Evolutionary conservation across 1,284 basidiomycete species (phyloP), one percentile per base, ranked within the genome.

Genomic region (Sporisorium sorghi): DNA sequence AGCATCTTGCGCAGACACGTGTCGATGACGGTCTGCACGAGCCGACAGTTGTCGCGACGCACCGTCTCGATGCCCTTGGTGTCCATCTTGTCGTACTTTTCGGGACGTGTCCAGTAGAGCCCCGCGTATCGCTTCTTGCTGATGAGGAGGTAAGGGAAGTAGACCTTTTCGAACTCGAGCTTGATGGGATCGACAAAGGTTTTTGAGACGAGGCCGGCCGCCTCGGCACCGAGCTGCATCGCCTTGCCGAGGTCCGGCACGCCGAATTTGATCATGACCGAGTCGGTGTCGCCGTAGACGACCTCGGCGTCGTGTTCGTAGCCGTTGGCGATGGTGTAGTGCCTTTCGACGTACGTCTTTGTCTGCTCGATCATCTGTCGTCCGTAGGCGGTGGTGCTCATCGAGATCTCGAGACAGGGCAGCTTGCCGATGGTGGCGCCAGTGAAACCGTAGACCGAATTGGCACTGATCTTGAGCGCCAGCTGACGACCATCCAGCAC

Each of bases 151-250:
- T 84, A 84, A 2, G 83, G 83, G 53, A 76, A 84, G 63, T 84
- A 84, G 51, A 83, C 80, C 63, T 84, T 84, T 30, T 84, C 83
- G 73, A 84, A 84, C 56, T 84, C 83, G 54, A 84, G 79, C 65
- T 81, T 81, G 73, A 84, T 84, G 7, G 83, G 83, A 28, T 77
- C 65, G 42, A 78, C 68, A 59, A 84, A 84, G 1, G 80, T 79
- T 35, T 80, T 55, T 2, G 77, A 79, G 7, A 99, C 96, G n/a
- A 93, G 88, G 30, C 92, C 91, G 1, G 97, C 97, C 0, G 97
- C 97, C 86, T 98, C 93, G 28, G 91, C 90, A 37, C 96, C 95
- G 12, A 84, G 69, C 53, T 79, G 67, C 83, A 84, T 84, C 14
- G 82, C 79, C 43, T 76, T 70, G 12, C 50, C 59, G n/a, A 84